These are phyloP conservation scores for Mucor plumbeus DNA, from an alignment of 371 early-diverging fungal species.

Conservation along the genomic window DNA sequence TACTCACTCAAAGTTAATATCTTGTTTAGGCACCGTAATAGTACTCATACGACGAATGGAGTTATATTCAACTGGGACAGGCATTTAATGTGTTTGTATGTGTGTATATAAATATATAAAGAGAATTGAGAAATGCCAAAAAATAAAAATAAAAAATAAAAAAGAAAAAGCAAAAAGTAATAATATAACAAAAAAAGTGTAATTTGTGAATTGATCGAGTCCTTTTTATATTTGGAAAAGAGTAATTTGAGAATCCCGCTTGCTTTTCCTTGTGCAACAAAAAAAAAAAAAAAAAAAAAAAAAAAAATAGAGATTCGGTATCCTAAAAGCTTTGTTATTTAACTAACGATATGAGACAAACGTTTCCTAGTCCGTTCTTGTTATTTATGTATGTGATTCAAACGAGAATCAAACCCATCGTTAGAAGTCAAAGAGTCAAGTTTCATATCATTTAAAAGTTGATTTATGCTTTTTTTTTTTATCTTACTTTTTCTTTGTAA, in stretches of 20 bases:
- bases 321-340: conserved; percentile 13
- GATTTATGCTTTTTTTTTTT: not conserved
- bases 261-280: conserved; percentile 2
- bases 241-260: conserved; percentile 2
- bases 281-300: no score
- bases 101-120: conserved; percentile 6
- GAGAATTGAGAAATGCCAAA: not conserved
- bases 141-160: not conserved
- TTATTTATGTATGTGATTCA: not conserved
- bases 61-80: conserved; percentile 45
- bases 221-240: conserved; percentile 23
- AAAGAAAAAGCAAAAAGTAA: conserved; percentile 14
- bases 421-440: not conserved
- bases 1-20: conserved; percentile 46
- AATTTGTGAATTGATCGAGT: conserved; percentile 11
- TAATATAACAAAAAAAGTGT: conserved; percentile 4
- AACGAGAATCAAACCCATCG: conserved; percentile 11
- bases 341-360: conserved; percentile 24
- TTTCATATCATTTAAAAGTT: not conserved
- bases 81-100: conserved; percentile 30
- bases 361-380: not conserved
- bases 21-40: conserved; percentile 46
- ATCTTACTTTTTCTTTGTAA: no score
- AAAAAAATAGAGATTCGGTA: not conserved
- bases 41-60: conserved; percentile 48